These are phyloP conservation scores for Baorangia bicolor DNA, from an alignment of 768 basidiomycete genomes.

Conservation along the genomic window DNA sequence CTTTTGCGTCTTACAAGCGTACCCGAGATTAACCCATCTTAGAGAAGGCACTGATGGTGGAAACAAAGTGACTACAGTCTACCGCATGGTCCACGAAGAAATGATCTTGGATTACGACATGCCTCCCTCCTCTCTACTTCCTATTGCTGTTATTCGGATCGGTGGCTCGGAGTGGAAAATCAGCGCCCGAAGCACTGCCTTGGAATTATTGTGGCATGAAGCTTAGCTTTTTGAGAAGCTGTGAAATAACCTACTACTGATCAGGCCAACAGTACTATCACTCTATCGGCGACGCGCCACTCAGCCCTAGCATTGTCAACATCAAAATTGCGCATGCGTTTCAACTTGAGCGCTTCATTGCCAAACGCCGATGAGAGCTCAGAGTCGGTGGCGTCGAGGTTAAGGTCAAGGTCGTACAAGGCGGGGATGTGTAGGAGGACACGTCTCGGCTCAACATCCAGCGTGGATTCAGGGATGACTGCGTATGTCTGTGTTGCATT, in stretches of 20 bases:
- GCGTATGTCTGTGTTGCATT: slow-evolving; percentile 42
- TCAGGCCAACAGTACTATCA: slow-evolving; percentile 47
- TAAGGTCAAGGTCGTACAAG: slow-evolving; percentile 52
- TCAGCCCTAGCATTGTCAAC: slow-evolving; percentile 64
- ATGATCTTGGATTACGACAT: slow-evolving; percentile 3
- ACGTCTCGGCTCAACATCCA: slow-evolving; percentile 67
- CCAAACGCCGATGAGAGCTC: slow-evolving; percentile 40
- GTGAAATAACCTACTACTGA: slow-evolving; percentile 1
- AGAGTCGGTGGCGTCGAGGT: slow-evolving; percentile 55
- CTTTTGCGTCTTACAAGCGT: not conserved
- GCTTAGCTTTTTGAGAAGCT: not conserved
- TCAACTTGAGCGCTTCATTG: slow-evolving; percentile 45
- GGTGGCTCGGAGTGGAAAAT: not conserved
- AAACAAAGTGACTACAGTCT: not conserved
- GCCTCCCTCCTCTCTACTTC: not conserved
- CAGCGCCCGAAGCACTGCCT: slow-evolving; percentile 7
- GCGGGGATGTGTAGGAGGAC: slow-evolving; percentile 51
- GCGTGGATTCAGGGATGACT: slow-evolving; percentile 45
- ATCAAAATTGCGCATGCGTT: slow-evolving; percentile 56
- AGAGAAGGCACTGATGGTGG: not conserved
- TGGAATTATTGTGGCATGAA: not conserved
- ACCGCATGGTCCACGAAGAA: not conserved
- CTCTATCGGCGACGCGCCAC: slow-evolving; percentile 59
- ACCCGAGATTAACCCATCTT: not conserved
- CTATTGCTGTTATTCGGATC: not conserved